Evolutionary conservation across 2,329 filamentous ascomycete species (phyloP), one percentile per base, ranked within the genome.

Genomic region (Fusarium albidum): DNA sequence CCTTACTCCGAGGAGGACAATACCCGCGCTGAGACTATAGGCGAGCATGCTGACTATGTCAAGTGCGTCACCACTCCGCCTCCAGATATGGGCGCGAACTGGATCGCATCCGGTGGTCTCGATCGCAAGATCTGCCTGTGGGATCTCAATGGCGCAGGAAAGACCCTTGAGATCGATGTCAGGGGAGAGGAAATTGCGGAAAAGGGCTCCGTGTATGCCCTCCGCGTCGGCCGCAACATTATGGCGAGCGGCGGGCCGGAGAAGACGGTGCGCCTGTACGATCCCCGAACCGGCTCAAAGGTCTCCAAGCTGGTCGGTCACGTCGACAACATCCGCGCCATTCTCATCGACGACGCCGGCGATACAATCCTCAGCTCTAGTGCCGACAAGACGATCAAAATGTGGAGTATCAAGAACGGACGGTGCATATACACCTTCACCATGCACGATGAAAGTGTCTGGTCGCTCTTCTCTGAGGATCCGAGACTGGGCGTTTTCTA

Each of bases 371-470:
- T 99, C 80, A 96, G 94, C 1, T 93, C 92, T 12, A 96, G 93
- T 65, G 94, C 94, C 2, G 95, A 99, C 72, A 92, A 96, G 75
- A 98, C 95, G 0, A 89, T 99, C 77, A 99, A 99, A 77, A 86
- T 98, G 52, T 99, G 95, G 95, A 97, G 93, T 63, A 88, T 98
- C 64, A 95, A 91, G 10, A 94, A 92, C 17, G 95, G 95, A 49
- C 84, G 95, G 64, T 99, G 95, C 80, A 94, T 98, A 89, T 92
- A 97, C 74, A 99, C 95, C 1, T 83, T 99, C 65, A 97, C 93
- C 48, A 99, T 99, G 95, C 95, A 99, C 76, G 96, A 96, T 69
- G 92, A 96, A 69, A 97, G 93, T 70, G 91, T 99, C 17, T 99
- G 95, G 95, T 96, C 92, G 2, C 80, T 99, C 17, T 96, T 90